Evolutionary conservation across 768 basidiomycete genomes (phyloP), one percentile per base, ranked within the genome.

Genomic region (Termitomyces eurrhizus): DNA sequence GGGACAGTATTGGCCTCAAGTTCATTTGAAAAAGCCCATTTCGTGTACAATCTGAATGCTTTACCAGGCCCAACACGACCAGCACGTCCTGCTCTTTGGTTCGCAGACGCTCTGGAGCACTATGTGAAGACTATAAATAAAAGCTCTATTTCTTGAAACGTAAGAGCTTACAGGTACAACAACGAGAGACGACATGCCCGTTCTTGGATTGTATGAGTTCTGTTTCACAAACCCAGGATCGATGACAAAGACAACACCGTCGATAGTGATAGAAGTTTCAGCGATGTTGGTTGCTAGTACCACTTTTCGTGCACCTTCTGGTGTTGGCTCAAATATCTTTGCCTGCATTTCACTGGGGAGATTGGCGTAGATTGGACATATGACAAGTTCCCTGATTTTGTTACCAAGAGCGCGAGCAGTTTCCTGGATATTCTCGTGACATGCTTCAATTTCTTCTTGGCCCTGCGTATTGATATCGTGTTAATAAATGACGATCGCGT

Each of bases 171-270:
- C 93, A 0, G 97, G 97, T 55, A 98, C 95, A 37, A 99, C 94
- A 14, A 94, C 86, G 14, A 99, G 80, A 0, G 95, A 96, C 11
- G 93, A 95, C 97, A 99, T 99, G 14, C 97, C 96, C 48, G 97
- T 97, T 68, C 95, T 83, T 2, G 97, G 97, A 74, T 99, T 99
- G 72, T 97, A 99, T 44, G 94, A 90, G 72, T 99, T 98, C 71
- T 99, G 97, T 78, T 99, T 99, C 66, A 98, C 96, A 68, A 98
- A 98, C 13, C 97, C 97, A 3, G 97, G 97, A 72, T 99, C 97
- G 65, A 99, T 98, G 44, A 99, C 97, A 72, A 97, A 99, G 2
- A 98, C 96, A 7, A 99, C 97, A 33, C 97, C 97, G 57, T 98
- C 97, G 66, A 99, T 99, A 8, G 97, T 99, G 71, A 99, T 99